A percentile compares a stretch with the other conserved stretches of the same genome.
These are phyloP conservation scores for Penicillium dipodomyicola DNA, from an alignment of 495 filamentous ascomycete genomes.

Conservation along the genomic window DNA sequence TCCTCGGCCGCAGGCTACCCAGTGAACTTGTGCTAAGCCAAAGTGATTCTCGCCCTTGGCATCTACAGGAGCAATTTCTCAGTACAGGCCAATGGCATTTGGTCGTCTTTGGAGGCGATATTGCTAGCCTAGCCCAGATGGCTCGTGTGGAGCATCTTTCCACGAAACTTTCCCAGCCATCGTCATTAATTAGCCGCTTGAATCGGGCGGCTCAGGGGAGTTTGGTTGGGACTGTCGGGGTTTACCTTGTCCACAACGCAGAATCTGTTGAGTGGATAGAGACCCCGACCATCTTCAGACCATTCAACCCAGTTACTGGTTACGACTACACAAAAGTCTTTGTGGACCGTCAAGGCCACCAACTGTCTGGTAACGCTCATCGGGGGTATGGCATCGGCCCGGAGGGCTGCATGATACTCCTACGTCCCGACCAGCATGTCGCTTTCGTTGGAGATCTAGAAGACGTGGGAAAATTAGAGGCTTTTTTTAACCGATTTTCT, in stretches of 20 bases:
- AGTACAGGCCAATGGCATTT: conserved; percentile 50
- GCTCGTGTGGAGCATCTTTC: conserved; percentile 44
- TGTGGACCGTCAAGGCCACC: conserved; percentile 55
- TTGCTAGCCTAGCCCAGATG: conserved; percentile 36
- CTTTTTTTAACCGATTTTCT: too few relatives aligned
- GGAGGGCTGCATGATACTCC: conserved; percentile 56
- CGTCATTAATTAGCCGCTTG: neutral
- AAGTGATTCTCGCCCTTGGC: conserved; percentile 38
- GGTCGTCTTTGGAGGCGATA: conserved; percentile 58
- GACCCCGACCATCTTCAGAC: conserved; percentile 53
- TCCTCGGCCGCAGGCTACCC: conserved; percentile 45
- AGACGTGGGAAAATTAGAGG: conserved; percentile 21
- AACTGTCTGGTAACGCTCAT: conserved; percentile 56
- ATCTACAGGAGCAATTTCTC: conserved; percentile 31
- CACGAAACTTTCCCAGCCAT: neutral
- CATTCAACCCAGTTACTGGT: conserved; percentile 45
- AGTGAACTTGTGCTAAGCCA: conserved; percentile 41
- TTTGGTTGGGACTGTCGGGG: conserved; percentile 46
- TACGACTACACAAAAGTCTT: conserved; percentile 48
- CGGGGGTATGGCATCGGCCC: conserved; percentile 52
- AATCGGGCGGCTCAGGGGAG: conserved; percentile 18
- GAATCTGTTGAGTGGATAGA: conserved; percentile 48
- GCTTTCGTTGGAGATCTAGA: conserved; percentile 38
- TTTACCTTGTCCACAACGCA: conserved; percentile 54
- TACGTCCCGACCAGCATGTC: conserved; percentile 59